Evolutionary conservation across 2,329 filamentous ascomycete species (phyloP).

Genomic region (Penicillium sp.): DNA sequence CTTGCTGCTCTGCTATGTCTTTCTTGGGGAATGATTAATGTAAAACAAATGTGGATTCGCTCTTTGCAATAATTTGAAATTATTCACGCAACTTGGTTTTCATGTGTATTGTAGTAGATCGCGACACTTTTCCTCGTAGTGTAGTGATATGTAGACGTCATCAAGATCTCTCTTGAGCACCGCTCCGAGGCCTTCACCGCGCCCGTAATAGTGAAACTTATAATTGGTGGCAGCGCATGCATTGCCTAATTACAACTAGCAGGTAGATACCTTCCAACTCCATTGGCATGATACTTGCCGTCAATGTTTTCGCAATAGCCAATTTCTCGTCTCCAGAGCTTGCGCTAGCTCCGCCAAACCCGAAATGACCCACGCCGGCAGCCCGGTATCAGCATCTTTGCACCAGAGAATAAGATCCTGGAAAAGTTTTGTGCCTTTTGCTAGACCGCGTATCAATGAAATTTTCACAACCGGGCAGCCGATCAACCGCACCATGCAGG

Average conservation of each 20-base stretch:
- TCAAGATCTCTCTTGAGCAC: conserved; percentile 15
- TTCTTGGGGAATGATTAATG: not conserved
- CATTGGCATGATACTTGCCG: conserved; percentile 37
- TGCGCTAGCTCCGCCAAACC: conserved; percentile 55
- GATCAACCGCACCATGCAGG: conserved; percentile 61
- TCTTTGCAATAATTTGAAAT: not conserved
- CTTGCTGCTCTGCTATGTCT: not conserved
- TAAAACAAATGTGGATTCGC: not conserved
- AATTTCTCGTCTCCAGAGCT: conserved; percentile 53
- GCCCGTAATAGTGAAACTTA: conserved; percentile 39
- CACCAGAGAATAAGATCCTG: conserved; percentile 69
- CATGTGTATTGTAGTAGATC: too few species aligned
- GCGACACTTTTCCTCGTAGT: not conserved
- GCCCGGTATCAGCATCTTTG: conserved; percentile 65
- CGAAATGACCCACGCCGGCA: conserved; percentile 58
- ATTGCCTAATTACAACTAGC: conserved; percentile 28
- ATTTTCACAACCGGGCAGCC: conserved; percentile 65
- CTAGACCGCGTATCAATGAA: conserved; percentile 58
- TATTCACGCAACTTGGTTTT: not conserved
- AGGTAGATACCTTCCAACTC: not conserved
- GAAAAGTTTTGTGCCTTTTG: conserved; percentile 56
- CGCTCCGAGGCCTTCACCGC: conserved; percentile 38
- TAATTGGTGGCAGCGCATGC: conserved; percentile 38
- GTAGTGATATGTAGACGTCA: conserved; percentile 11
- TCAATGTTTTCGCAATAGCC: conserved; percentile 58